These are phyloP conservation scores for Leucocoprinus sp. DNA, from an alignment of 768 basidiomycete species.

Conservation along the genomic window DNA sequence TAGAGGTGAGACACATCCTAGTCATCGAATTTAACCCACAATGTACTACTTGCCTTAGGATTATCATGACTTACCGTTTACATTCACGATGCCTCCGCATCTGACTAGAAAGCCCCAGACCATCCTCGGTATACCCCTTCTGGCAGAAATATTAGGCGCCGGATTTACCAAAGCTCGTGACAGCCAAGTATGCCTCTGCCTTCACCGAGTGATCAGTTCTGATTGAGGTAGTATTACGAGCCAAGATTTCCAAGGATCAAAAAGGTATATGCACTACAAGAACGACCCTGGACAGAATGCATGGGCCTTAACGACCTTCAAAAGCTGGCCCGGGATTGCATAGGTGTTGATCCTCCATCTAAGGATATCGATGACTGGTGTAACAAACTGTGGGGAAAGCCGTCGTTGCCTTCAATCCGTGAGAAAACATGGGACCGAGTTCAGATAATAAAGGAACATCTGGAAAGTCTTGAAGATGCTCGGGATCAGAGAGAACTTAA, in stretches of 20 bases:
- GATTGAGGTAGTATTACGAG: slow-evolving; percentile 56
- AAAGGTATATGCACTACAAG: slow-evolving; percentile 53
- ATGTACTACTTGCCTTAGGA: slow-evolving; percentile 9
- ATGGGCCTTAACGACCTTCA: slow-evolving; percentile 42
- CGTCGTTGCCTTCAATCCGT: slow-evolving; percentile 29
- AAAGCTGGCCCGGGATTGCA: slow-evolving; percentile 41
- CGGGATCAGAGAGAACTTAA: neutral
- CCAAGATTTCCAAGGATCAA: slow-evolving; percentile 76
- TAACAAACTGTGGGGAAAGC: slow-evolving; percentile 28
- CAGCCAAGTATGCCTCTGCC: slow-evolving; percentile 37
- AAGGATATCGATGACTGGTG: slow-evolving; percentile 44
- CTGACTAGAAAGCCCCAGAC: slow-evolving; percentile 43
- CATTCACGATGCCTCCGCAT: slow-evolving; percentile 39
- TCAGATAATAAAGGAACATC: neutral
- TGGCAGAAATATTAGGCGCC: slow-evolving; percentile 72
- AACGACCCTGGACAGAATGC: slow-evolving; percentile 60
- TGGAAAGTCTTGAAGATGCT: neutral
- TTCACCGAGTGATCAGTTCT: slow-evolving; percentile 4
- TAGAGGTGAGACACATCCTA: neutral
- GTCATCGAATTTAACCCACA: neutral
- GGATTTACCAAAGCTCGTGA: slow-evolving; percentile 68
- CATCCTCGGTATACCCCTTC: slow-evolving; percentile 52
- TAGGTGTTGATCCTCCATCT: slow-evolving; percentile 42
- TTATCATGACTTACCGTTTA: slow-evolving; percentile 38
- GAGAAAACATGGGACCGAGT: slow-evolving; percentile 35